phyloP scores from a whole-genome alignment of 1,284 basidiomycete genomes.

The Leccinum solheimii region DNA sequence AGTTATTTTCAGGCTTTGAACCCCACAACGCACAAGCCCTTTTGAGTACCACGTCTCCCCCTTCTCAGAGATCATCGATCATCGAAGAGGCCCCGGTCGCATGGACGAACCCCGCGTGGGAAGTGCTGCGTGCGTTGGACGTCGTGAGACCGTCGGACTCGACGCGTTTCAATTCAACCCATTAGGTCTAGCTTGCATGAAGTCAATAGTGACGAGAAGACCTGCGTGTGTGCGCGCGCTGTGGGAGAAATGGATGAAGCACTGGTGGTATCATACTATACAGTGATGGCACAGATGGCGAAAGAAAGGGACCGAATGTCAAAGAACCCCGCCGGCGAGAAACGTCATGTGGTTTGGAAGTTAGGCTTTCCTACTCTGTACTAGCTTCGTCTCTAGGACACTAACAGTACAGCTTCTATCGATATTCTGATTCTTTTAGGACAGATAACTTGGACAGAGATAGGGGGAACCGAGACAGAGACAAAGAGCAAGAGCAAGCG shows the following conservation, averaged over 20 bases:
- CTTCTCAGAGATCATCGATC: not conserved
- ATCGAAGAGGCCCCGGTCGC: too few species aligned
- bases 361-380: conserved; percentile 6
- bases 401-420: conserved; percentile 16
- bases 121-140: too few species aligned
- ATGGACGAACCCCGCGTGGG: too few species aligned
- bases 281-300: not conserved
- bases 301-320: not conserved
- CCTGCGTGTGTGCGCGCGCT: not conserved
- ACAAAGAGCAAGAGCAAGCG: not conserved
- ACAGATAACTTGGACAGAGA: not conserved
- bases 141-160: not conserved
- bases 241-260: not conserved
- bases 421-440: not conserved
- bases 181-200: not conserved
- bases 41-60: too few species aligned
- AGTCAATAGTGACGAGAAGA: not conserved
- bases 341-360: not conserved
- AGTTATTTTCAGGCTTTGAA: too few species aligned
- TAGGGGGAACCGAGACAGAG: not conserved
- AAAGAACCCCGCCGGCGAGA: not conserved
- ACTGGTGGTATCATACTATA: too few species aligned
- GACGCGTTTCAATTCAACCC: conserved; percentile 10
- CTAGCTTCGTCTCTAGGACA: conserved; percentile 15
- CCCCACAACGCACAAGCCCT: too few species aligned